A percentile compares a stretch with the other conserved stretches of the same genome.
Conservation (phyloP, 306 rosid species). For the Gleditsia sinensis region DNA sequence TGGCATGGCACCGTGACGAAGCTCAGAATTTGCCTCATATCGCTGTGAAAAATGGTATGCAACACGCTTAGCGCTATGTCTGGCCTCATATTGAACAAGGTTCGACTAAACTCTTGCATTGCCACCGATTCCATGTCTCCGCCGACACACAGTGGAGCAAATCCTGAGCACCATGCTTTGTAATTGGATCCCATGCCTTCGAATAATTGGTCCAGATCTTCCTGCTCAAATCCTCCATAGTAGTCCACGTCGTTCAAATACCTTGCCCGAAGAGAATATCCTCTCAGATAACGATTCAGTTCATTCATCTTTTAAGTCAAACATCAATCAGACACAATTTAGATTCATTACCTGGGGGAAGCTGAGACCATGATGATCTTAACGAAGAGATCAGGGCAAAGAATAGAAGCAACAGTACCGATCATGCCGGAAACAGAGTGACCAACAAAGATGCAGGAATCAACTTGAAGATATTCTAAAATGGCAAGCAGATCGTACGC, state of each 20-base stretch:
- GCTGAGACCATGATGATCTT: conserved; percentile 64
- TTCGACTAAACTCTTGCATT: conserved; percentile 85
- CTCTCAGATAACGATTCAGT: background rate
- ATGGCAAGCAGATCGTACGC: conserved; percentile 73
- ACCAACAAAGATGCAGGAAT: conserved; percentile 70
- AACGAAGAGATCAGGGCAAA: conserved; percentile 70
- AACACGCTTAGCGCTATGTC: conserved; percentile 76
- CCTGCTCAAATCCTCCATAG: conserved; percentile 85
- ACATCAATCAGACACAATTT: background rate
- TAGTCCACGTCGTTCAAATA: conserved; percentile 74
- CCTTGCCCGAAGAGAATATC: conserved; percentile 35
- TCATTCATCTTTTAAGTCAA: background rate
- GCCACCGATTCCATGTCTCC: conserved; percentile 91
- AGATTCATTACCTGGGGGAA: conserved; percentile 62
- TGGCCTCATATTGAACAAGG: conserved; percentile 88
- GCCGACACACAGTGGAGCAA: conserved; percentile 80
- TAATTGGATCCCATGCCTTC: conserved; percentile 67
- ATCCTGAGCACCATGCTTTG: conserved; percentile 87
- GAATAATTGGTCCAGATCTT: conserved; percentile 69
- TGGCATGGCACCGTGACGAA: conserved; percentile 70
- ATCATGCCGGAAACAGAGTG: conserved; percentile 88
- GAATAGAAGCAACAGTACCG: conserved; percentile 65
- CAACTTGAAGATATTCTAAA: conserved; percentile 53
- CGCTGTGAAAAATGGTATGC: conserved; percentile 69
- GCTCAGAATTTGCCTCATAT: conserved; percentile 58